Base-by-base conservation (phyloP, 2,329 filamentous ascomycete species). In the Dactylellina parvicollis region DNA sequence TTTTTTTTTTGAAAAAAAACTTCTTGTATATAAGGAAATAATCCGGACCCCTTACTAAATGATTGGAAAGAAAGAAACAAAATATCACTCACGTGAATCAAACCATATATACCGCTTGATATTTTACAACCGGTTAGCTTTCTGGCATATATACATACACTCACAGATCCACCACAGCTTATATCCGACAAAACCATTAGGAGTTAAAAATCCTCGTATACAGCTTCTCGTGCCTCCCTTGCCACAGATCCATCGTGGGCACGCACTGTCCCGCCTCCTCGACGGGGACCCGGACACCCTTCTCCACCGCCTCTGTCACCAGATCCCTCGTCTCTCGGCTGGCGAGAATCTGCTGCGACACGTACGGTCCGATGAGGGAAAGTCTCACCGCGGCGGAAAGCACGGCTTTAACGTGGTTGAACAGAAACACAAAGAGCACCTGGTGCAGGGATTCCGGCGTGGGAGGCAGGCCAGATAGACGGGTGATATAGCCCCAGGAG, bases 201-300 rank as follows among this genome's bases (percentile, higher is more conserved):
- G 54, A 71, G 18, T 95, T 95, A 79, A 95, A 95, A 61, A 95
- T 94, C 77, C 91, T 87, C 69, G 90, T 93, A 80, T 95, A 95
- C 75, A 95, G 80, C 79, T 92, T 83, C 83, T 95, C 91, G 80
- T 95, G 91, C 79, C 91, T 85, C 2, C 91, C 91, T 78, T 92
- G 85, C 91, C 91, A 95, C 30, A 95, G 80, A 82, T 95, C 91
- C 86, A 94, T 88, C 1, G 88, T 85, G 0, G 91, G 91, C 74
- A 92, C 88, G 62, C 83, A 88, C 82, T 94, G 90, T 3, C 89
- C 90, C 2, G 91, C 90, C 75, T 89, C 85, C 66, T 90, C 88
- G 0, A 89, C 82, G 0, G 20, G 10, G 4, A 83, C 86, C 12
- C 83, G 76, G 86, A 86, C 89, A 77, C 89, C 88, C 66, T 85